phyloP scores from a whole-genome alignment of 176 grass and related monocot species.

The Phyllostachys edulis region DNA sequence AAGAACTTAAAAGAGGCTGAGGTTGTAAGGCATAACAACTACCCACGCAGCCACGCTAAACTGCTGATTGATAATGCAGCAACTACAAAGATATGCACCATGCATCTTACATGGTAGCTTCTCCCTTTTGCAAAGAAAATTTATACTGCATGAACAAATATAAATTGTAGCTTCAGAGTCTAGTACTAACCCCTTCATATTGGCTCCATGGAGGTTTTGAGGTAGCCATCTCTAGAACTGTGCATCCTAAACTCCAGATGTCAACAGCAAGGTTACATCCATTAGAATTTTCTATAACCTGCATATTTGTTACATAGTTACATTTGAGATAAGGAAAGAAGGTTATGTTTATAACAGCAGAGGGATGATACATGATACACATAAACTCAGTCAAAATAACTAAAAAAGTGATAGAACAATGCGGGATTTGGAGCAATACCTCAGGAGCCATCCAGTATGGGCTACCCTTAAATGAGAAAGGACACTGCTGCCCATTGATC shows the following conservation, averaged over 20 bases:
- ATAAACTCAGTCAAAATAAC: slow-evolving; percentile 18
- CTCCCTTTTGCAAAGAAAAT: slow-evolving; percentile 10
- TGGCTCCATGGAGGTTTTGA: slow-evolving; percentile 99
- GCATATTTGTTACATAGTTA: slow-evolving; percentile 16
- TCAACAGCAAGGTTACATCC: slow-evolving; percentile 98
- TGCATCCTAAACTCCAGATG: slow-evolving; percentile 99
- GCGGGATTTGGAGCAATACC: slow-evolving; percentile 50
- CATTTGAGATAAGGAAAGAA: slow-evolving; percentile 23
- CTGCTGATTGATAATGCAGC: slow-evolving; percentile 9
- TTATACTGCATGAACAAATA: slow-evolving; percentile 26
- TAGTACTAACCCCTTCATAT: slow-evolving; percentile 91
- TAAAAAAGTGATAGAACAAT: not conserved
- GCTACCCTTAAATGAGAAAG: slow-evolving; percentile 94
- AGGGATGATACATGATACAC: not conserved
- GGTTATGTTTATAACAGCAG: not conserved
- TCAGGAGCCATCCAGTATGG: slow-evolving; percentile 99
- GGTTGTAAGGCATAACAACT: not conserved
- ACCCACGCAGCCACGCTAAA: not conserved
- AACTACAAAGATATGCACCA: slow-evolving; percentile 20
- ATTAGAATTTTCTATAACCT: slow-evolving; percentile 96
- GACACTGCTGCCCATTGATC: slow-evolving; percentile 94
- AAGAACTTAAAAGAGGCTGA: not conserved
- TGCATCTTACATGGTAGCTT: slow-evolving; percentile 11
- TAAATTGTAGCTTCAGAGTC: slow-evolving; percentile 38
- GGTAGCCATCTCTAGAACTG: slow-evolving; percentile 97